Conservation (phyloP, 768 basidiomycete species). For the Omphalotus guepiniiformis region DNA sequence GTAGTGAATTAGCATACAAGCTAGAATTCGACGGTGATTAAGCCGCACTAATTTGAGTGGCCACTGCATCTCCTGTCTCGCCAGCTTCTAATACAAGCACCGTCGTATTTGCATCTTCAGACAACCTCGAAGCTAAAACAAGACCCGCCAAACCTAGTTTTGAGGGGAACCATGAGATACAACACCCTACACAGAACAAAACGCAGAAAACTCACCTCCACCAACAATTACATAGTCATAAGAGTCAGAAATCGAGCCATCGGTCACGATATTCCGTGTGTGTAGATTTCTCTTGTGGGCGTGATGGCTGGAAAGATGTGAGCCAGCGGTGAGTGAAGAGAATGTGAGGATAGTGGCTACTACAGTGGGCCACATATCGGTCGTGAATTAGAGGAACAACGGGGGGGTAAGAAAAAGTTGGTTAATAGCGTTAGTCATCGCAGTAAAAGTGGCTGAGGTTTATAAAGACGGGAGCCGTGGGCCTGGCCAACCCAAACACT, state of each 20-base stretch:
- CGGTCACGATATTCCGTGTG: conserved; percentile 3
- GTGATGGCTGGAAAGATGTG: background rate
- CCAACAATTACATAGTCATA: conserved; percentile 8
- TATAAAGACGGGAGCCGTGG: too few relatives aligned
- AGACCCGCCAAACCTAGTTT: too few relatives aligned
- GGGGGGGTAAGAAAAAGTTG: background rate
- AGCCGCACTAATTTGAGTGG: conserved; percentile 3
- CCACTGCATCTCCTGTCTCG: conserved; percentile 3
- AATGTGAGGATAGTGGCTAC: conserved; percentile 6
- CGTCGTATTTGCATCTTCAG: conserved; percentile 5
- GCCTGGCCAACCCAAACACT: too few relatives aligned
- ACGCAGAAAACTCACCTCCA: conserved; percentile 3
- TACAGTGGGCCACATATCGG: conserved; percentile 5
- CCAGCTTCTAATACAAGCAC: conserved; percentile 8
- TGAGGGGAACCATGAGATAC: conserved; percentile 3
- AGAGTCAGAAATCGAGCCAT: conserved; percentile 1
- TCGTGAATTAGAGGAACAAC: background rate
- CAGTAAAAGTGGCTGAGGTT: background rate
- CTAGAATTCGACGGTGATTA: background rate
- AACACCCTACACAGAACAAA: conserved; percentile 1
- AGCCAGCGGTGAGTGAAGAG: background rate
- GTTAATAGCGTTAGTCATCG: background rate
- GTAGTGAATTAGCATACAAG: background rate
- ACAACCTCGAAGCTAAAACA: conserved; percentile 2
- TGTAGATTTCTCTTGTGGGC: background rate